These are phyloP conservation scores for Botrytis fabae DNA, from an alignment of 2,329 filamentous ascomycete genomes.

Conservation along the genomic window DNA sequence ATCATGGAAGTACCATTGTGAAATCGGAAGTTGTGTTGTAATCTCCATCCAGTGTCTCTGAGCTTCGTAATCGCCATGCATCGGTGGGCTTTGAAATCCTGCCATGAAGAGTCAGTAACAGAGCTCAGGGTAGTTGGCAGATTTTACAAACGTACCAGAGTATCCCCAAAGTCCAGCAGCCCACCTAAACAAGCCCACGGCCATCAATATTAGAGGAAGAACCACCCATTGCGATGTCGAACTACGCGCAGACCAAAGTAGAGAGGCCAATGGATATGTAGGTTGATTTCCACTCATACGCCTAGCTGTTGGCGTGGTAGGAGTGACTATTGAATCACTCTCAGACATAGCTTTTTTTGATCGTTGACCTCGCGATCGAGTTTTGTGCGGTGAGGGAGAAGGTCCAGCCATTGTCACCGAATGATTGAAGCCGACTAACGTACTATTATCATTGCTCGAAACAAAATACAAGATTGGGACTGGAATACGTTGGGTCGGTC, in stretches of 20 bases:
- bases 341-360: slow-evolving; percentile 11
- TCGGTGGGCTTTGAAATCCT: slow-evolving; percentile 80
- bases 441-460: slow-evolving; percentile 16
- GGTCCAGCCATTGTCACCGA: slow-evolving; percentile 20
- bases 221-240: slow-evolving; percentile 89
- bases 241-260: slow-evolving; percentile 87
- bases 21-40: slow-evolving; percentile 82
- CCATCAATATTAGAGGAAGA: slow-evolving; percentile 84
- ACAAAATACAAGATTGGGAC: background rate
- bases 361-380: slow-evolving; percentile 18
- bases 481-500: background rate
- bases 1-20: slow-evolving; percentile 98
- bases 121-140: background rate
- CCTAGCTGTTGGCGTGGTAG: slow-evolving; percentile 7
- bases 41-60: slow-evolving; percentile 99
- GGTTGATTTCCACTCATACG: slow-evolving; percentile 21
- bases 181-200: slow-evolving; percentile 90
- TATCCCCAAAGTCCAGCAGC: slow-evolving; percentile 91
- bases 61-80: slow-evolving; percentile 97
- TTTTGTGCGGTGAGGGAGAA: slow-evolving; percentile 19
- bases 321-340: slow-evolving; percentile 10
- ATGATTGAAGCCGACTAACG: slow-evolving; percentile 4
- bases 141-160: slow-evolving; percentile 61
- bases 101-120: slow-evolving; percentile 25
- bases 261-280: slow-evolving; percentile 85